Evolutionary conservation across 352 stramenopile species (phyloP), one percentile per base, ranked within the genome.

Genomic region (Globisporangium nunn): DNA sequence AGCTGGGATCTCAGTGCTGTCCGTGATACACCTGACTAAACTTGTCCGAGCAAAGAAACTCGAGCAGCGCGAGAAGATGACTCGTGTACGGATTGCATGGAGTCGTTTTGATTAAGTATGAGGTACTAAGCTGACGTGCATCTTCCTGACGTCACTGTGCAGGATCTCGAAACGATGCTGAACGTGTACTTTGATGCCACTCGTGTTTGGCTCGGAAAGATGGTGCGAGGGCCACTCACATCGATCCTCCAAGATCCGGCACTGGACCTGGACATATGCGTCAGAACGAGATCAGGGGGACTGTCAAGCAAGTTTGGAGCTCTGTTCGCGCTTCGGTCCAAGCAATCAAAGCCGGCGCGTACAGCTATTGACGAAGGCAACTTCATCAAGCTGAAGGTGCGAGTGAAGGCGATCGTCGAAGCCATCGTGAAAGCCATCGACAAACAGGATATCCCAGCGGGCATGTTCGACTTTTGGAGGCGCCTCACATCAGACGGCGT

Each of bases 121-220:
- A 12, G 17, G 37, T 12, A 43, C 37, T 12, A 43, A 17, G 37
- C 37, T 17, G 11, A 43, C 37, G 37, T 12, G 37, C 7, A 12
- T 17, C 11, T 17, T 46, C 15, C 12, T 46, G 15, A 2, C 23
- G 40, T 7, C 15, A 23, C 11, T 7, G 2, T 45, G 1, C 46
- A 90, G 76, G 78, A 84, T 30, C 73, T 90, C 43, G 66, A 85
- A 11, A 61, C 74, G 18, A 81, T 91, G 74, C 51, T 91, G 15
- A 63, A 58, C 30, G 65, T 85, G 28, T 91, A 88, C 57, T 80
- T 85, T 39, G 78, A 87, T 37, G 78, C 77, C 3, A 91, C 78
- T 30, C 66, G 77, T 12, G 59, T 72, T 48, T 91, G 78, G 81
- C 59, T 91, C 11, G 69, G 64, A 29, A 85, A 79, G 39, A 45